These are phyloP conservation scores for Halteria grandinella DNA, from an alignment of 73 alveolate genomes.

Conservation along the genomic window DNA sequence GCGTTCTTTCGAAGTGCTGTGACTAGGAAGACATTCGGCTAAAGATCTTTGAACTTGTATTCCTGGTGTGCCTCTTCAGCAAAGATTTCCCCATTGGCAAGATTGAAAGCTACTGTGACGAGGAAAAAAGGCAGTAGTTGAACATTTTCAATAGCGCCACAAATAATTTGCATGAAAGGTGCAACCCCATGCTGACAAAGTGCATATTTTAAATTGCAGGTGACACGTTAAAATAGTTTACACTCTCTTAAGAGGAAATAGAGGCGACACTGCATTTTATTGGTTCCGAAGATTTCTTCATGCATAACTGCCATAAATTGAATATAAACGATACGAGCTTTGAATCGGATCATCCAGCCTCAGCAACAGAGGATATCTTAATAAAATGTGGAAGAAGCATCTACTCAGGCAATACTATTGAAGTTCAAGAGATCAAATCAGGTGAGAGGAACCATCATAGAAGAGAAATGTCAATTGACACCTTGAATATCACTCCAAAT, in stretches of 20 bases:
- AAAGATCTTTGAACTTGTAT: constrained; percentile 27
- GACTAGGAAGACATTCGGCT: constrained; percentile 5
- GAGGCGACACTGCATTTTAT: neutral
- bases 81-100: constrained; percentile 4
- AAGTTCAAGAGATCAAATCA: too few species aligned
- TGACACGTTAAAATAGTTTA: constrained; percentile 31
- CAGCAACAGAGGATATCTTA: neutral
- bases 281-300: constrained; percentile 32
- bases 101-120: neutral
- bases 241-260: neutral
- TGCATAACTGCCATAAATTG: constrained; percentile 23
- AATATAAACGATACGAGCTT: constrained; percentile 17
- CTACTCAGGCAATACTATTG: neutral
- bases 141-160: constrained; percentile 17
- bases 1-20: neutral
- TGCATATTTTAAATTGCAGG: constrained; percentile 31
- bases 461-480: constrained; percentile 29
- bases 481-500: constrained; percentile 30
- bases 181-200: constrained; percentile 49
- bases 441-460: constrained; percentile 30
- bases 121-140: neutral
- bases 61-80: constrained; percentile 11
- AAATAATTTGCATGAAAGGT: neutral
- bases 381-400: neutral
- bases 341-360: neutral